phyloP scores from a whole-genome alignment of 441 rosid species.

The Cnidoscolus chayamansa region DNA sequence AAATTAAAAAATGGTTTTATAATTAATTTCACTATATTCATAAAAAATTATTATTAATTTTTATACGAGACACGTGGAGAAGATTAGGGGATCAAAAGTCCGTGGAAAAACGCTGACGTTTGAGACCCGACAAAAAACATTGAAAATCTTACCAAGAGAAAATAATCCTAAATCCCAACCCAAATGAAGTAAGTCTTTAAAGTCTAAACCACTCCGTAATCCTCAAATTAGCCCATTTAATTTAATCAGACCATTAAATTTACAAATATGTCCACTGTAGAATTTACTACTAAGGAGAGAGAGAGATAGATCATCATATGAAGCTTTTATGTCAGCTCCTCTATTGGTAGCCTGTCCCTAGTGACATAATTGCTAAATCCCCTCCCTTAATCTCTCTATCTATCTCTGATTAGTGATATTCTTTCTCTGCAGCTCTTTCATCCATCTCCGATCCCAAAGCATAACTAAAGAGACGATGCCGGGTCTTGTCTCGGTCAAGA shows the following conservation, averaged over 20 bases:
- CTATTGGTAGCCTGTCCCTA: conserved; percentile 25
- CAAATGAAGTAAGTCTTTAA: background rate
- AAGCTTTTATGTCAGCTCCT: conserved; percentile 22
- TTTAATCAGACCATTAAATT: background rate
- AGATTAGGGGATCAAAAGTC: background rate
- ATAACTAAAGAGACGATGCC: conserved; percentile 49
- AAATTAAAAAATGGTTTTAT: too few relatives aligned
- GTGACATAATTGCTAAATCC: background rate
- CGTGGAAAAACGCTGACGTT: background rate
- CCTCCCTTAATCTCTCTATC: background rate
- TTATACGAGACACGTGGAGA: background rate
- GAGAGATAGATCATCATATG: background rate
- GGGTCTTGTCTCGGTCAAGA: conserved; percentile 77
- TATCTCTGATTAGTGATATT: conserved; percentile 16
- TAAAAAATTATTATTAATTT: too few relatives aligned
- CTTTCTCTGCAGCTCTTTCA: conserved; percentile 7
- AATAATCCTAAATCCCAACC: background rate
- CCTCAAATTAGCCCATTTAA: background rate
- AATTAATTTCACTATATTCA: too few relatives aligned
- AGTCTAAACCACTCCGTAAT: too few relatives aligned
- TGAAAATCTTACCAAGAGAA: too few relatives aligned
- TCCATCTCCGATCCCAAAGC: conserved; percentile 8
- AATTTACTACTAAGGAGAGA: background rate
- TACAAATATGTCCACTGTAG: background rate
- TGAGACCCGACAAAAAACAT: background rate